A percentile compares a stretch with the other conserved stretches of the same genome.
Conservation (phyloP, 169 alveolate genomes). For the Cryptosporidium ryanae region DNA sequence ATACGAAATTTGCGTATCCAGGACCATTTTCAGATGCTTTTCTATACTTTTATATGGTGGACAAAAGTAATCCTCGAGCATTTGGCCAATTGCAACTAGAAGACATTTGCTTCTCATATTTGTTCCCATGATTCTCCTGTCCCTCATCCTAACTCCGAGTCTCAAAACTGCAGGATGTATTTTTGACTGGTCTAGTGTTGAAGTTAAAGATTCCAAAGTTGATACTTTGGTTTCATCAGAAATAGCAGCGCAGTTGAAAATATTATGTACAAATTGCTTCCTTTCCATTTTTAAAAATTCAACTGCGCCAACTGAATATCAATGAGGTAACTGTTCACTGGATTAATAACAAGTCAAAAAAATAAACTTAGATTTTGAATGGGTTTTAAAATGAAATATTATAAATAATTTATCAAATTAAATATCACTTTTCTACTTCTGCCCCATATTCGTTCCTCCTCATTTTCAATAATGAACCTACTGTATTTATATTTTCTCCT, state of each 20-base stretch:
- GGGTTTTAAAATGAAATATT: not conserved
- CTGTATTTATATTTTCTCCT: not conserved
- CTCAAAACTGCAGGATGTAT: constrained; percentile 80
- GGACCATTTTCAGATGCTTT: constrained; percentile 77
- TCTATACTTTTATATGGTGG: constrained; percentile 81
- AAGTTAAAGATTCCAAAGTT: constrained; percentile 10
- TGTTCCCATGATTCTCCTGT: constrained; percentile 75
- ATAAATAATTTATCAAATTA: not conserved
- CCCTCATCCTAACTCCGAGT: constrained; percentile 80
- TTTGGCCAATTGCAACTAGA: constrained; percentile 78
- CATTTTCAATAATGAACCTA: not conserved
- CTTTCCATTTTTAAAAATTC: constrained; percentile 32
- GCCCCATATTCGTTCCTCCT: not conserved
- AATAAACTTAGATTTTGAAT: not conserved
- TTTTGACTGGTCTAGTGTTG: constrained; percentile 73
- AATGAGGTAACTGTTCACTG: too few species aligned
- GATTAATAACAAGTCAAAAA: too few species aligned
- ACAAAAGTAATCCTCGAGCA: constrained; percentile 79
- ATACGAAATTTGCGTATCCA: constrained; percentile 79
- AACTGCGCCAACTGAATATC: too few species aligned
- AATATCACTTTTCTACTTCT: not conserved
- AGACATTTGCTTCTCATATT: constrained; percentile 78
- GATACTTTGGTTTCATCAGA: constrained; percentile 21
- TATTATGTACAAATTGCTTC: constrained; percentile 26
- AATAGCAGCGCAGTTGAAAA: constrained; percentile 36